Base-by-base conservation (phyloP, 129 eudicot species). In the Sambucus nigra region DNA sequence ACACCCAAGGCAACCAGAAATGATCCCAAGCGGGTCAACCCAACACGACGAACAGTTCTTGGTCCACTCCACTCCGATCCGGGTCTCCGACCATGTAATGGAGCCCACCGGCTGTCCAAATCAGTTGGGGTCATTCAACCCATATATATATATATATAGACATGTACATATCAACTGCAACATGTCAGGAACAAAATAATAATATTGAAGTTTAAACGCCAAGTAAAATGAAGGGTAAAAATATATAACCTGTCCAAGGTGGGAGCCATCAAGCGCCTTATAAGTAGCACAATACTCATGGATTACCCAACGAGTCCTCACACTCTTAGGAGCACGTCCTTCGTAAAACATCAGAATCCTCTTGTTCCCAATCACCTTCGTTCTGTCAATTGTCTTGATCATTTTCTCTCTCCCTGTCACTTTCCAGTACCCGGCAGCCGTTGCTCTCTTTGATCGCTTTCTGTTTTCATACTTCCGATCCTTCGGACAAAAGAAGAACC, bases 401-500 rank as follows among this genome's bases (percentile, higher is more conserved):
- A 63, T 61, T 47, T 94, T 56, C 45, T 87, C 96, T 59, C 76
- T 82, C 57, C 96, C 96, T 2, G 96, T 87, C 10, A 94, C 96
- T 49, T 87, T 87, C 96, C 96, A 87, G 70, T 79, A 87, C 38
- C 96, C 96, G 7, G 72, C 73, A 10, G 38, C 73, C 14, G 96
- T 87, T 5, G 96, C 96, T 1, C 96, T 68, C 57, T 87, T 87
- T 31, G 72, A 73, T 63, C 96, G 53, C 68, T 79, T 82, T 2
- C 96, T 88, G 62, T 71, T 82, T 49, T 83, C 94, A 59, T 82
- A 87, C 69, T 87, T 87, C 32, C 96, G 77, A 68, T 87, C 96
- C 67, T 75, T 80, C 5, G 96, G 94, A 70, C 94, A 87, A 54
- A 87, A 87, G 65, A 70, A 87, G 74, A 87, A 82, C 96, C 96